Evolutionary conservation across 768 basidiomycete genomes (phyloP).

Genomic region (Tricholoma sp.): DNA sequence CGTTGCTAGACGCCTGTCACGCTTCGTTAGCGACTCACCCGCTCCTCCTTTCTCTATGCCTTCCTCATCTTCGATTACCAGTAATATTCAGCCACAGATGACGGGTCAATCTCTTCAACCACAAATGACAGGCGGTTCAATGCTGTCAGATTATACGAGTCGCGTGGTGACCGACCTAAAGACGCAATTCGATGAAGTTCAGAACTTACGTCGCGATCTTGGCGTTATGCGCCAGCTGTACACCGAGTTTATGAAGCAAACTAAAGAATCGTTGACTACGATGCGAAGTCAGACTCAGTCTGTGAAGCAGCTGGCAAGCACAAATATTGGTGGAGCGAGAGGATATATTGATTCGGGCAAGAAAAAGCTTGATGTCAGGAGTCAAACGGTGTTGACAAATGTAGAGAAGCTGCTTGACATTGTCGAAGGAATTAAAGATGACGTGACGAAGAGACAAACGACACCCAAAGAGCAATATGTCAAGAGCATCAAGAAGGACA

Average conservation of each 20-base stretch:
- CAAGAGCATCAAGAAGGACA: conserved; percentile 66
- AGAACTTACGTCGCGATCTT: conserved; percentile 88
- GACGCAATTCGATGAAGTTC: conserved; percentile 92
- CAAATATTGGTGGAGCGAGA: conserved; percentile 80
- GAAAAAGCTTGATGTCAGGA: conserved; percentile 82
- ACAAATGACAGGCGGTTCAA: conserved; percentile 72
- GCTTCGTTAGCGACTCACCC: conserved; percentile 49
- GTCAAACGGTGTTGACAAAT: conserved; percentile 85
- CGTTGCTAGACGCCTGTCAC: conserved; percentile 70
- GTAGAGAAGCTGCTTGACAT: conserved; percentile 92
- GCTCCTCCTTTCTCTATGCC: conserved; percentile 21
- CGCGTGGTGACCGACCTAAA: conserved; percentile 80
- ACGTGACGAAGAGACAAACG: conserved; percentile 85
- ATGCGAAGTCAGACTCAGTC: conserved; percentile 82
- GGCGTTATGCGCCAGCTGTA: conserved; percentile 94
- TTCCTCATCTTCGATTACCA: conserved; percentile 19
- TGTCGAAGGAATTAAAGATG: conserved; percentile 84
- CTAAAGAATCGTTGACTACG: conserved; percentile 76
- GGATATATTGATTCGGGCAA: conserved; percentile 91
- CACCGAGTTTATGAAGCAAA: conserved; percentile 87
- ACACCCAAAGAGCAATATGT: conserved; percentile 74
- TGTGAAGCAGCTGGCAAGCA: conserved; percentile 81
- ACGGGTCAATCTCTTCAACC: conserved; percentile 68
- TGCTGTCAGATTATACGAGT: conserved; percentile 64
- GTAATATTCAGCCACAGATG: conserved; percentile 49